Base-by-base conservation (phyloP, 176 grass and related monocot species). In the Themeda triandra region DNA sequence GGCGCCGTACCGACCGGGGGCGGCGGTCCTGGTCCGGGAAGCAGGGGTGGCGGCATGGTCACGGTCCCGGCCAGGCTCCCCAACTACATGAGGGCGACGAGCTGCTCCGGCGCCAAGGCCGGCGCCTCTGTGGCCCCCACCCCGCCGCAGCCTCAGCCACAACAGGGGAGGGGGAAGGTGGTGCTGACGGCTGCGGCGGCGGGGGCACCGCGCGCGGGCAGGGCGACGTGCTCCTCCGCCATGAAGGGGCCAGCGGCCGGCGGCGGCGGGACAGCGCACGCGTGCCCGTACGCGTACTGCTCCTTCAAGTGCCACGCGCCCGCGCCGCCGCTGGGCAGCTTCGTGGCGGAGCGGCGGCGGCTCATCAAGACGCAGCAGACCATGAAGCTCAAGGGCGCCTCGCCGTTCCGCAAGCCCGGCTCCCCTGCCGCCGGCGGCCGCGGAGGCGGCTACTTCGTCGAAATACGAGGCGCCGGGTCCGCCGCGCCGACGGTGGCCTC, bases 221-320 rank as follows among this genome's bases (percentile, higher is more conserved):
- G 91, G 82, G 83, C 87, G 29, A 98, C 96, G 24, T 94, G 91
- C 78, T 89, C 93, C 5, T 93, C 93, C 48, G 83, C 93, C 12
- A 62, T 92, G 62, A 98, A 73, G 90, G 80, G 83, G 18, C 66
- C 79, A 31, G 86, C 89, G 37, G 82, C 31, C 63, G 32, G 4
- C 6, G 80, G 63, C 68, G 44, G 6, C 4, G 81, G 65, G n/a
- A 25, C 31, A 32, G 41, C 39, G 42, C 86, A 84, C 76, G 89
- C 72, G 10, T 98, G 96, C 73, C 75, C 91, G 28, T 98, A 93
- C 76, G 63, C 88, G 2, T 98, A 98, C 89, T 98, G 96, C 85
- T 92, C 96, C 13, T 68, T 95, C 68, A 95, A 95, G 32, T 83
- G 87, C 18, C 77, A 81, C 72, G 91, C 82, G 36, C 39, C 77